phyloP scores from a whole-genome alignment of 2,329 filamentous ascomycete species.

The Bisporella sp. region DNA sequence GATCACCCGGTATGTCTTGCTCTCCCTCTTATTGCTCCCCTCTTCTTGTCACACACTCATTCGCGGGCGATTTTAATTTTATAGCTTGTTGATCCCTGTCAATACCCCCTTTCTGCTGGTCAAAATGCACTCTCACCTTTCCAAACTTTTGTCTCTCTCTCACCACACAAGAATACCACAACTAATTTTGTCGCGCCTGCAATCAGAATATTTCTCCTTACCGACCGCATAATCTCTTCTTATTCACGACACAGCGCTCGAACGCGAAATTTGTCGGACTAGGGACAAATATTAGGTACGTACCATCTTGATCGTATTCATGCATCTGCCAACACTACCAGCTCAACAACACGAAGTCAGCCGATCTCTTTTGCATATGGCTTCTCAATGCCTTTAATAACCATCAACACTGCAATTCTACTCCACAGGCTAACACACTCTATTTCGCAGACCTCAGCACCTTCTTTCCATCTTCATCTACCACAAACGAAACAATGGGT shows the following conservation, averaged over 20 bases:
- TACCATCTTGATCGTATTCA: constrained; percentile 15
- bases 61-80: constrained; percentile 11
- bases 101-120: constrained; percentile 21
- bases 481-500: constrained; percentile 26
- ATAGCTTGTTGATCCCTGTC: constrained; percentile 22
- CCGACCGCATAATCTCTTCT: constrained; percentile 2
- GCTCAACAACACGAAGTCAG: constrained; percentile 12
- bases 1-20: not conserved
- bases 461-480: constrained; percentile 24
- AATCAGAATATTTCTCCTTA: constrained; percentile 9
- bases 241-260: constrained; percentile 10
- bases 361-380: constrained; percentile 4
- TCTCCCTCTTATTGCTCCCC: not conserved
- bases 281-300: constrained; percentile 19
- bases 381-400: constrained; percentile 4
- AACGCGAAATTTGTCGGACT: constrained; percentile 4
- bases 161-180: constrained; percentile 6
- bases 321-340: constrained; percentile 14
- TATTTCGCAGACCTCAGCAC: constrained; percentile 15
- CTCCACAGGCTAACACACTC: constrained; percentile 6
- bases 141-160: constrained; percentile 16
- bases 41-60: constrained; percentile 7
- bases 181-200: constrained; percentile 16
- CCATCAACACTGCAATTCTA: not conserved
- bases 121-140: constrained; percentile 5